Evolutionary conservation across 352 stramenopile genomes (phyloP).

Genomic region (Globisporangium splendens): DNA sequence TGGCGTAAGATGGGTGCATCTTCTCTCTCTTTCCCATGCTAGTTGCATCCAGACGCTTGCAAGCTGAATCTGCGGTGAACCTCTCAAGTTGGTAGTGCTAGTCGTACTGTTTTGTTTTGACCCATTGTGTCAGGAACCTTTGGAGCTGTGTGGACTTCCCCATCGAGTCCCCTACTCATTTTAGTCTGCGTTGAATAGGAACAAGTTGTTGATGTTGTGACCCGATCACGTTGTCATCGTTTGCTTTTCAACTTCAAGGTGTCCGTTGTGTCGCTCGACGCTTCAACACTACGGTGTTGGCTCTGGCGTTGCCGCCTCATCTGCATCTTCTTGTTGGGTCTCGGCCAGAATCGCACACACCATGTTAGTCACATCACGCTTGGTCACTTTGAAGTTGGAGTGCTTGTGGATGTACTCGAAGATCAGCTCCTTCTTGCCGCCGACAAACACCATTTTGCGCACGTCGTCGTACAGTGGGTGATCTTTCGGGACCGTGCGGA

Average conservation of each 20-base stretch:
- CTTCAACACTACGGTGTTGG: no score
- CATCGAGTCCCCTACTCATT: not conserved
- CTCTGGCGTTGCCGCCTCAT: not conserved
- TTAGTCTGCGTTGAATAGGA: not conserved
- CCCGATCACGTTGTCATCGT: no score
- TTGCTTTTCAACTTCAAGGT: no score
- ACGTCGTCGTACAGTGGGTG: constrained; percentile 8
- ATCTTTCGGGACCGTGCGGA: constrained; percentile 1
- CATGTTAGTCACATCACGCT: constrained; percentile 3
- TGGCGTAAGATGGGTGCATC: constrained; percentile 3
- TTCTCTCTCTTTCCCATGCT: not conserved
- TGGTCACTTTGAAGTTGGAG: constrained; percentile 5
- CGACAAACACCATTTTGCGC: constrained; percentile 1
- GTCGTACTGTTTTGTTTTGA: no score
- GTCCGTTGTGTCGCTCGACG: not conserved
- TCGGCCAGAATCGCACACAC: not conserved
- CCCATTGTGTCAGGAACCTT: no score
- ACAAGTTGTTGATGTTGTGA: no score
- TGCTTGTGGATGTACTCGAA: constrained; percentile 1
- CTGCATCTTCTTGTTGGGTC: not conserved
- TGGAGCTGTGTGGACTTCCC: no score
- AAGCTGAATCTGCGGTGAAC: no score
- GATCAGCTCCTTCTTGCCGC: constrained; percentile 1
- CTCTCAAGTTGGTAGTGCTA: no score
- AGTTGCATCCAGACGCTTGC: not conserved